Percentiles rank a stretch among this genome's conserved stretches.
phyloP scores from a whole-genome alignment of 306 rosid genomes.

The Trifolium repens region DNA sequence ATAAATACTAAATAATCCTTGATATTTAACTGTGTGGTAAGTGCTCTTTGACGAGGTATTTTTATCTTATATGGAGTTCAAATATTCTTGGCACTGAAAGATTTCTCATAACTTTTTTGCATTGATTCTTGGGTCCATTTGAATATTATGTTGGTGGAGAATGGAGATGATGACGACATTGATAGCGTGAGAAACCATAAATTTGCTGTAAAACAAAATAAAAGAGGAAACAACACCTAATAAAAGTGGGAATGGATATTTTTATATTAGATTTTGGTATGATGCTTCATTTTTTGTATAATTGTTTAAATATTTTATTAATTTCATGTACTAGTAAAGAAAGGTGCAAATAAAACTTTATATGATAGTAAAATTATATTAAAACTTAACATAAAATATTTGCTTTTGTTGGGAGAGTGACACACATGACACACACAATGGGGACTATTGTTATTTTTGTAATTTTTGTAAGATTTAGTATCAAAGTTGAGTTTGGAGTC shows the following conservation, averaged over 20 bases:
- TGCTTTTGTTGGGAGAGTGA: slow-evolving; percentile 8
- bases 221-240: slow-evolving; percentile 35
- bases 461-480: slow-evolving; percentile 10
- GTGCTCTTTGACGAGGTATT: slow-evolving; percentile 58
- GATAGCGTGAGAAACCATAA: slow-evolving; percentile 54
- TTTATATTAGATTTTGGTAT: slow-evolving; percentile 3
- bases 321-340: neutral
- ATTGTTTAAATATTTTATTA: no score
- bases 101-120: slow-evolving; percentile 35
- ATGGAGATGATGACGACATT: slow-evolving; percentile 48
- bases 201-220: slow-evolving; percentile 22
- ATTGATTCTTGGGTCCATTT: slow-evolving; percentile 51
- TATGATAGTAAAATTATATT: neutral
- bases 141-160: slow-evolving; percentile 42
- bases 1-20: slow-evolving; percentile 22
- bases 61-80: slow-evolving; percentile 35
- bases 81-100: slow-evolving; percentile 37
- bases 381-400: neutral
- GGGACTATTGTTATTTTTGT: neutral
- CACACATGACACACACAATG: slow-evolving; percentile 19
- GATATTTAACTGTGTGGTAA: slow-evolving; percentile 35
- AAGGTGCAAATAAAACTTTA: neutral
- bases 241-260: slow-evolving; percentile 34
- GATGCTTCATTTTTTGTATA: neutral
- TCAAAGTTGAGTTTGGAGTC: slow-evolving; percentile 30